Conservation (phyloP, 208 protist species). For the Novymonas esmeraldas region DNA sequence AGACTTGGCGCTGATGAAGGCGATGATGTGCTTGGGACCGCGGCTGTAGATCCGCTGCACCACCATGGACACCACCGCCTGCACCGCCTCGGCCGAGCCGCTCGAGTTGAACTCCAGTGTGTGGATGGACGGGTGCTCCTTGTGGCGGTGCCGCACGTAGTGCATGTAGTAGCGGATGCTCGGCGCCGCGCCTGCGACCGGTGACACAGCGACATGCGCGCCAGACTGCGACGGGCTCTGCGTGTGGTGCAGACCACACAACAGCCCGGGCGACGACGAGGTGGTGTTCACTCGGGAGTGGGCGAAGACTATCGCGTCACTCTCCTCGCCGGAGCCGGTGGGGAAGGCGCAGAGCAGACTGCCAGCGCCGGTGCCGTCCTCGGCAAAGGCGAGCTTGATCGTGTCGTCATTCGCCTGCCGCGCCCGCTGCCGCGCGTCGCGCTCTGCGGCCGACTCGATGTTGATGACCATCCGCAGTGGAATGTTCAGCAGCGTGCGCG, state of each 20-base stretch:
- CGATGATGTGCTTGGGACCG: slow-evolving; percentile 59
- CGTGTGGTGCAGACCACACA: slow-evolving; percentile 5
- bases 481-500: slow-evolving; percentile 52
- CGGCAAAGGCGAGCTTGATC: slow-evolving; percentile 31
- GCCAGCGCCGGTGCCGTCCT: slow-evolving; percentile 7
- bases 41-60: slow-evolving; percentile 55
- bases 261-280: slow-evolving; percentile 7
- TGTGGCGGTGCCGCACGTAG: slow-evolving; percentile 42
- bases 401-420: slow-evolving; percentile 34
- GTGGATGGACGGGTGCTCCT: slow-evolving; percentile 42
- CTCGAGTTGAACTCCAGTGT: slow-evolving; percentile 52
- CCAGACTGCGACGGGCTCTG: slow-evolving; percentile 4
- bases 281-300: slow-evolving; percentile 47
- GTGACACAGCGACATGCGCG: background rate
- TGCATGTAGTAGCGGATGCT: slow-evolving; percentile 53
- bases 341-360: slow-evolving; percentile 25
- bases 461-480: slow-evolving; percentile 60
- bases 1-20: slow-evolving; percentile 82
- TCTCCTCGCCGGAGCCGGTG: slow-evolving; percentile 7
- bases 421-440: slow-evolving; percentile 40
- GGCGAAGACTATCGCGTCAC: slow-evolving; percentile 30
- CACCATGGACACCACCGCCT: slow-evolving; percentile 31
- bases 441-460: slow-evolving; percentile 63
- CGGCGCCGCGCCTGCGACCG: background rate
- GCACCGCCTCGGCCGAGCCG: slow-evolving; percentile 23